Evolutionary conservation across 306 rosid genomes (phyloP), one percentile per base, ranked within the genome.

Genomic region (Vigna trinervia): DNA sequence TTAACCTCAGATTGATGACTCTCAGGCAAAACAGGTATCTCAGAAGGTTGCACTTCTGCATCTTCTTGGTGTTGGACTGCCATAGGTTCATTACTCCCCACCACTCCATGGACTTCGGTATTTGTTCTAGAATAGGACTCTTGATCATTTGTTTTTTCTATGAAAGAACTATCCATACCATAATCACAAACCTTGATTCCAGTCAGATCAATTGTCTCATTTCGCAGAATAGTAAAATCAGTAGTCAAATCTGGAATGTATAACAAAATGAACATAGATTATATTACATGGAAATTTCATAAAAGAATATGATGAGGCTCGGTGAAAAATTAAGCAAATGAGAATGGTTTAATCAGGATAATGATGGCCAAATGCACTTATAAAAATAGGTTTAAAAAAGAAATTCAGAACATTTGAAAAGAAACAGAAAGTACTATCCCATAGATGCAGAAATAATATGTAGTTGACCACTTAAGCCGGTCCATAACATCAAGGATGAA

Each of bases 171-270:
- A 64, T 84, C 85, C 61, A 53, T 80, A 51, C 62, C 87, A 80
- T 76, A 41, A 71, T 88, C 90, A 69, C 66, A 81, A 80, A 91
- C 87, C 87, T 22, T 77, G 73, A 85, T 83, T 79, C 87, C 79
- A 67, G 88, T 83, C 45, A 84, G 80, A 86, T 93, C 93, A 83
- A 88, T 74, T 78, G 82, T 59, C 79, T 82, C 91, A 11, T 81
- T 77, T 61, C 68, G 90, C 92, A 93, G 77, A 81, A 78, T 73
- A 66, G 84, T 66, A 85, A 96, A 87, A 72, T 84, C 82, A 58
- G 71, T 77, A n/a, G 98, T 81, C 83, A 87, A 70, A 61, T 97
- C 99, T 96, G 91, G 72, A 86, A 82, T 69, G 71, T 28, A 77
- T 41, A 58, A 63, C 59, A 83, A 65, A 87, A 77, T 71, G 20